A percentile compares a stretch with the other conserved stretches of the same genome.
Evolutionary conservation across 1,284 basidiomycete genomes (phyloP).

Genomic region (Leccinum cinnamomeum): DNA sequence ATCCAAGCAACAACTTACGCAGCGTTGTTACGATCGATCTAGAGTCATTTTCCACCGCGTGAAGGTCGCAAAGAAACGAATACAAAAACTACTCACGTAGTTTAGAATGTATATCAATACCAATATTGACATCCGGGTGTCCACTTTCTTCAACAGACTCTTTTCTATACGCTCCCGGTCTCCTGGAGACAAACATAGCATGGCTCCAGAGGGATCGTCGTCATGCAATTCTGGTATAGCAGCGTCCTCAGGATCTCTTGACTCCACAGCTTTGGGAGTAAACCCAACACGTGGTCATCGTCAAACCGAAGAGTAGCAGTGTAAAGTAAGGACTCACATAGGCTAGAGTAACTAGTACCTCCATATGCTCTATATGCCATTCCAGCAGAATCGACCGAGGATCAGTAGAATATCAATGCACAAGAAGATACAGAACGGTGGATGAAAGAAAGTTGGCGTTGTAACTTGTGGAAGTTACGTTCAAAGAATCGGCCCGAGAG

Average conservation of each 20-base stretch:
- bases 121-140: slow-evolving; percentile 50
- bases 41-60: not conserved
- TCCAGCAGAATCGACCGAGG: not conserved
- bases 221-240: slow-evolving; percentile 2
- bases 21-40: slow-evolving; percentile 73
- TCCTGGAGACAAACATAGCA: not conserved
- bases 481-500: too few relatives aligned
- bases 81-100: slow-evolving; percentile 32
- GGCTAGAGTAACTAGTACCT: slow-evolving; percentile 12
- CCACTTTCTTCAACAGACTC: slow-evolving; percentile 37
- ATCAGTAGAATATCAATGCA: not conserved
- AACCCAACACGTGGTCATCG: not conserved
- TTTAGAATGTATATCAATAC: slow-evolving; percentile 59
- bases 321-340: slow-evolving; percentile 19
- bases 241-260: slow-evolving; percentile 11
- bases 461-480: not conserved
- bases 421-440: not conserved
- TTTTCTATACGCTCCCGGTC: slow-evolving; percentile 15
- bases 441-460: too few relatives aligned
- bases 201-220: not conserved
- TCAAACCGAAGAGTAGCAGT: not conserved
- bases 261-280: slow-evolving; percentile 5
- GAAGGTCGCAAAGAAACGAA: not conserved
- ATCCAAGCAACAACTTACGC: slow-evolving; percentile 40
- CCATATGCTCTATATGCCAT: slow-evolving; percentile 15